Percentiles rank a stretch among this genome's conserved stretches.
phyloP scores from a whole-genome alignment of 805 yeast genomes.

The Candida maris region DNA sequence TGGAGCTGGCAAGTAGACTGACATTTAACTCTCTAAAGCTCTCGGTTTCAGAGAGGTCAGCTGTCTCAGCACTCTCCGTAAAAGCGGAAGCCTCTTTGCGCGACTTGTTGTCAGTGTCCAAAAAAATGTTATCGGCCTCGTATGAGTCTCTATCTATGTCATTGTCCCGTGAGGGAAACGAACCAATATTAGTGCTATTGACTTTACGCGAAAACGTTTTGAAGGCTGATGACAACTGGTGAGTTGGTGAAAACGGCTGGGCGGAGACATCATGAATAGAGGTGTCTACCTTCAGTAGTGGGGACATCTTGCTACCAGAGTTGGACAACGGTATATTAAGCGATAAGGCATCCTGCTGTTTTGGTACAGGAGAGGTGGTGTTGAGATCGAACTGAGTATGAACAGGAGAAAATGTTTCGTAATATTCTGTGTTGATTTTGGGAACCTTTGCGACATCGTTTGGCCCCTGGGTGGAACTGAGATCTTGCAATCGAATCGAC shows the following conservation, averaged over 20 bases:
- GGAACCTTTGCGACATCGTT: slow-evolving; percentile 4
- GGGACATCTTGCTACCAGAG: neutral
- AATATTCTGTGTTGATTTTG: slow-evolving; percentile 9
- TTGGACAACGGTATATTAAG: neutral
- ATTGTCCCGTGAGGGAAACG: no score
- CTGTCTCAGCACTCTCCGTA: neutral
- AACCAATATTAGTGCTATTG: neutral
- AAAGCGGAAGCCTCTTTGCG: no score
- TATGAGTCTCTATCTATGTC: slow-evolving; percentile 11
- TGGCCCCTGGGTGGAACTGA: slow-evolving; percentile 3
- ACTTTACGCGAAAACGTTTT: slow-evolving; percentile 7
- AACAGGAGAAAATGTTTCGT: slow-evolving; percentile 4
- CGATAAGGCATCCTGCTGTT: neutral
- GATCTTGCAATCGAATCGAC: slow-evolving; percentile 9
- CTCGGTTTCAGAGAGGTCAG: neutral
- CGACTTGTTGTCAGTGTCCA: neutral
- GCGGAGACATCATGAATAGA: neutral
- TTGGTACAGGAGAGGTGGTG: neutral
- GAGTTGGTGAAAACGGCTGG: neutral
- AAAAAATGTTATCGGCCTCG: slow-evolving; percentile 8
- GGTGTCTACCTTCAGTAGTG: neutral
- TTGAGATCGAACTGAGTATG: slow-evolving; percentile 5
- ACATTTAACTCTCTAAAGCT: no score
- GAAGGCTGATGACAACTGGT: slow-evolving; percentile 1
- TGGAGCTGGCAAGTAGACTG: no score